These are phyloP conservation scores for Ogataea angusta DNA, from an alignment of 805 yeast genomes.

Conservation along the genomic window DNA sequence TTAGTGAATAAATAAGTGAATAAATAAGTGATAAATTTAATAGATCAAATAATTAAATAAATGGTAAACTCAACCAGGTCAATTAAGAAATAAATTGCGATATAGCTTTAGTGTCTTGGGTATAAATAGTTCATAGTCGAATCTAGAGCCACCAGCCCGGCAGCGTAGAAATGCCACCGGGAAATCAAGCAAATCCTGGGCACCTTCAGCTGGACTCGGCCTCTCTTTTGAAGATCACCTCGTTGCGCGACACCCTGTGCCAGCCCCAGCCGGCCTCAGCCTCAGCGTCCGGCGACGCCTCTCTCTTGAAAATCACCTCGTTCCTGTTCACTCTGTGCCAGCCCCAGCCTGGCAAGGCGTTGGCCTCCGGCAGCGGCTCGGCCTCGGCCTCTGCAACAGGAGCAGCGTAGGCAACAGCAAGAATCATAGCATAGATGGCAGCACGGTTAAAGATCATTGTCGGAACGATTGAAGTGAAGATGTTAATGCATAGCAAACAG, in stretches of 20 bases:
- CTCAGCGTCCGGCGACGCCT: conserved; percentile 22
- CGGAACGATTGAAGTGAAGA: background rate
- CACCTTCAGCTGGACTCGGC: conserved; percentile 28
- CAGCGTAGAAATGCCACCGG: background rate
- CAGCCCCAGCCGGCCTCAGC: conserved; percentile 17
- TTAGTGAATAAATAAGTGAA: background rate
- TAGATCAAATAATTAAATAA: too few species aligned
- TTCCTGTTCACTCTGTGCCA: conserved; percentile 14
- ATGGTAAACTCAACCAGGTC: background rate
- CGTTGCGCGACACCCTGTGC: conserved; percentile 12
- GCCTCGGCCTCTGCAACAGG: conserved; percentile 20
- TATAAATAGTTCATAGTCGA: too few species aligned
- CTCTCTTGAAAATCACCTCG: conserved; percentile 27
- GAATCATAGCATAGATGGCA: conserved; percentile 7
- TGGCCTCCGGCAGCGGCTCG: conserved; percentile 18
- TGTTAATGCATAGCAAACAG: background rate
- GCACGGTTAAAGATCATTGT: conserved; percentile 10
- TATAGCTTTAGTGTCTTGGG: too few species aligned
- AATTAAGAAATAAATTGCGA: background rate
- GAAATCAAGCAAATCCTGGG: background rate
- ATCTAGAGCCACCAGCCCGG: background rate
- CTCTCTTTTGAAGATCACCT: conserved; percentile 28
- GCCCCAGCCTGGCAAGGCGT: conserved; percentile 12
- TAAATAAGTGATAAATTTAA: too few species aligned
- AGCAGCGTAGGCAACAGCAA: conserved; percentile 17